Percentiles rank a stretch among this genome's conserved stretches.
These are phyloP conservation scores for Plantago coronopus DNA, from an alignment of 305 asterid genomes.

Conservation along the genomic window DNA sequence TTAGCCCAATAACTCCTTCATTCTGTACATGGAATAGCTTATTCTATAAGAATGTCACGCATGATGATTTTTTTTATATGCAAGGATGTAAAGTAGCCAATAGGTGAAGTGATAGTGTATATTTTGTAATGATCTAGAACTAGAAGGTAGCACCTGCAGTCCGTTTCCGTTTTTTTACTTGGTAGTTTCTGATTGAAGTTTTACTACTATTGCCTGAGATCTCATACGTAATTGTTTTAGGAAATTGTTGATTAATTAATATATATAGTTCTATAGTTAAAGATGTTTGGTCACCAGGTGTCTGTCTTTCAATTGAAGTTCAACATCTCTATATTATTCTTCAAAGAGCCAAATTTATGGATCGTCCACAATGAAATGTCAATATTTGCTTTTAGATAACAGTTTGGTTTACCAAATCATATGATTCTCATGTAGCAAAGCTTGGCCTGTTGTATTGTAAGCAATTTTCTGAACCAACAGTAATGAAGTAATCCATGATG, in stretches of 20 bases:
- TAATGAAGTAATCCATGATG: background rate
- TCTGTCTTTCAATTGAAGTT: background rate
- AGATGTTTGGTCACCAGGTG: background rate
- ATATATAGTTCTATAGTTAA: background rate
- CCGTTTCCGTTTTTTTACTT: no score
- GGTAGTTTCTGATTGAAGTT: background rate
- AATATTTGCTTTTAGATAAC: background rate
- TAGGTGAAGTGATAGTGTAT: background rate
- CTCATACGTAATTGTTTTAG: background rate
- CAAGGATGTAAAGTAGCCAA: background rate
- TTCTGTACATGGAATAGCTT: background rate
- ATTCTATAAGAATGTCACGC: background rate
- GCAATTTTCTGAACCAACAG: background rate
- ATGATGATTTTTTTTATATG: background rate
- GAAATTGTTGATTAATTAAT: background rate
- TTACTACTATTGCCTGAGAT: background rate
- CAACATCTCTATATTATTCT: background rate
- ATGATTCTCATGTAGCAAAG: background rate
- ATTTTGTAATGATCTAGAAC: background rate
- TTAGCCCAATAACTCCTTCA: conserved; percentile 27
- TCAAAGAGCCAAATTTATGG: background rate
- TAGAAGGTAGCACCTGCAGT: background rate
- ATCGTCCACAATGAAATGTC: background rate
- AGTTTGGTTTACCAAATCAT: no score
- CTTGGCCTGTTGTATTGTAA: background rate